Conservation (phyloP, 1,284 basidiomycete genomes). For the Meira nashicola region DNA sequence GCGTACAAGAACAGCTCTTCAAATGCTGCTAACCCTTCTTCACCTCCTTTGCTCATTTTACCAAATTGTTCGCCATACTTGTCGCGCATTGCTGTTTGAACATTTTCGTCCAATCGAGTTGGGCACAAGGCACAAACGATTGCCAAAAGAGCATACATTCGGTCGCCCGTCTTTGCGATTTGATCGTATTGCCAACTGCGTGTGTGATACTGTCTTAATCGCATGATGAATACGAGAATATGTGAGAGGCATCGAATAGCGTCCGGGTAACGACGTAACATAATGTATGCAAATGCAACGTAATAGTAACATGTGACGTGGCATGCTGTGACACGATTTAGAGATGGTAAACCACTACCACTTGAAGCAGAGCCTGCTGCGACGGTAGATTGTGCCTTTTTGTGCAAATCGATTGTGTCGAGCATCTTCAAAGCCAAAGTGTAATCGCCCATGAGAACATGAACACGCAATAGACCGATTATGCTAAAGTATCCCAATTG, state of each 20-base stretch:
- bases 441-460: slow-evolving; percentile 92
- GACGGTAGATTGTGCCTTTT: slow-evolving; percentile 21
- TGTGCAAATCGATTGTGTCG: slow-evolving; percentile 72
- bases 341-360: slow-evolving; percentile 19
- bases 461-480: slow-evolving; percentile 88
- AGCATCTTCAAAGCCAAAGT: slow-evolving; percentile 90
- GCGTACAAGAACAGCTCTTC: slow-evolving; percentile 92
- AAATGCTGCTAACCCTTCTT: slow-evolving; percentile 73
- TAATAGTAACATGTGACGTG: slow-evolving; percentile 91
- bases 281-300: slow-evolving; percentile 92
- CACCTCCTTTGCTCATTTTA: slow-evolving; percentile 61
- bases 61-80: slow-evolving; percentile 84
- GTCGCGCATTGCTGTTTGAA: slow-evolving; percentile 86
- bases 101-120: slow-evolving; percentile 81
- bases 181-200: slow-evolving; percentile 94
- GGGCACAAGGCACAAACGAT: slow-evolving; percentile 89
- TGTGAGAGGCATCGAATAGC: slow-evolving; percentile 88
- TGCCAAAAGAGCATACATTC: slow-evolving; percentile 94
- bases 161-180: slow-evolving; percentile 93
- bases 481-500: slow-evolving; percentile 97
- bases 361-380: background rate
- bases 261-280: slow-evolving; percentile 87
- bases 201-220: slow-evolving; percentile 74
- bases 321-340: slow-evolving; percentile 48
- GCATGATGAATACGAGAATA: slow-evolving; percentile 66